Evolutionary conservation across 257 asterid species (phyloP).

Genomic region (Plantago major): DNA sequence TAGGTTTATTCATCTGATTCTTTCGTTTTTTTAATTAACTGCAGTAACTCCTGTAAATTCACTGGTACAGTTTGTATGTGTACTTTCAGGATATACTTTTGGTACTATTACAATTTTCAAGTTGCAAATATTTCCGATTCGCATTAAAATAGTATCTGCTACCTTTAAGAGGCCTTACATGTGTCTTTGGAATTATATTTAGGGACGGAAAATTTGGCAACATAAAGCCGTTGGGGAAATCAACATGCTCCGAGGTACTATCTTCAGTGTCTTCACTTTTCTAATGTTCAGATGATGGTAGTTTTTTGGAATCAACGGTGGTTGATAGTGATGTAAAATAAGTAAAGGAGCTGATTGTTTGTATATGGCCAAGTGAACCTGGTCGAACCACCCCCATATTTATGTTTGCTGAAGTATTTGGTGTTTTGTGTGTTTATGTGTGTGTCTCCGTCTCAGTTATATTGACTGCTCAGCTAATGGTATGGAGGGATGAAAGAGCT

Average conservation of each 20-base stretch:
- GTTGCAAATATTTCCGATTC: not conserved
- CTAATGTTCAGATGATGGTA: no score
- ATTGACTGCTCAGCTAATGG: not conserved
- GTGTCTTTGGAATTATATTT: not conserved
- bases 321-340: not conserved
- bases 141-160: no score
- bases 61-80: no score
- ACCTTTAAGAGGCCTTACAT: not conserved
- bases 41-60: no score
- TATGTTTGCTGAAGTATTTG: no score
- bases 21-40: no score
- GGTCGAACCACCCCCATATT: no score
- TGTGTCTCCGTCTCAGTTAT: no score
- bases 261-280: not conserved
- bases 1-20: no score
- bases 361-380: not conserved
- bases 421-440: no score
- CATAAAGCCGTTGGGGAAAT: conserved; percentile 31
- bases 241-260: conserved; percentile 18
- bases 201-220: conserved; percentile 32
- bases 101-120: not conserved
- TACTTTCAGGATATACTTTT: no score
- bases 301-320: not conserved
- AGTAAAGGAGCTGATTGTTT: not conserved
- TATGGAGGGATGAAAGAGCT: not conserved